These are phyloP conservation scores for Amanita exitialis DNA, from an alignment of 768 basidiomycete species.

Conservation along the genomic window DNA sequence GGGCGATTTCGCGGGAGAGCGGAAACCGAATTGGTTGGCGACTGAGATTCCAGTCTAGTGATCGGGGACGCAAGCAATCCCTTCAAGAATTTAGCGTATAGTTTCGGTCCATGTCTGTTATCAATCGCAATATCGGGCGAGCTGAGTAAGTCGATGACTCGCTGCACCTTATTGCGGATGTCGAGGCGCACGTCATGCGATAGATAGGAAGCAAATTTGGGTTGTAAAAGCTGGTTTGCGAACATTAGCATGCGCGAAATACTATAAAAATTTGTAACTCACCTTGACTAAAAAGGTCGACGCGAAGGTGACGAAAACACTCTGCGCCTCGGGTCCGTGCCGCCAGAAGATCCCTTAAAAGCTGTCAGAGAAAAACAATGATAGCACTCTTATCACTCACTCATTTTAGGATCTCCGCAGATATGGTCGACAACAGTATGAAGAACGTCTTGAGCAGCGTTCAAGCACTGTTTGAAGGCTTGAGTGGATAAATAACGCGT, in stretches of 20 bases:
- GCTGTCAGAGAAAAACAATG: conserved; percentile 8
- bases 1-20: conserved; percentile 1
- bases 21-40: not conserved
- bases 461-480: conserved; percentile 39
- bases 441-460: conserved; percentile 58
- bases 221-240: conserved; percentile 54
- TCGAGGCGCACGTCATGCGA: conserved; percentile 46
- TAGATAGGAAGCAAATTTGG: conserved; percentile 57
- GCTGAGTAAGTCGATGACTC: conserved; percentile 56
- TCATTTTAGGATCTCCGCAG: conserved; percentile 41
- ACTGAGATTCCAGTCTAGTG: conserved; percentile 14
- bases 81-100: conserved; percentile 73
- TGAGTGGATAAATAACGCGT: not conserved
- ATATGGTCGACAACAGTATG: conserved; percentile 49
- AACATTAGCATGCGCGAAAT: not conserved
- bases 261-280: conserved; percentile 5
- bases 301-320: conserved; percentile 73
- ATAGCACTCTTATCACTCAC: conserved; percentile 12
- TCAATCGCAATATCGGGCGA: conserved; percentile 69
- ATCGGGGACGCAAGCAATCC: conserved; percentile 57
- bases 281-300: conserved; percentile 79
- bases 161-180: conserved; percentile 54
- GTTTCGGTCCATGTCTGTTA: conserved; percentile 70
- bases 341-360: conserved; percentile 42
- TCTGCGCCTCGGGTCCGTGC: conserved; percentile 73